phyloP scores from a whole-genome alignment of 2,329 filamentous ascomycete genomes.

The Chaetoscypha palmicola region DNA sequence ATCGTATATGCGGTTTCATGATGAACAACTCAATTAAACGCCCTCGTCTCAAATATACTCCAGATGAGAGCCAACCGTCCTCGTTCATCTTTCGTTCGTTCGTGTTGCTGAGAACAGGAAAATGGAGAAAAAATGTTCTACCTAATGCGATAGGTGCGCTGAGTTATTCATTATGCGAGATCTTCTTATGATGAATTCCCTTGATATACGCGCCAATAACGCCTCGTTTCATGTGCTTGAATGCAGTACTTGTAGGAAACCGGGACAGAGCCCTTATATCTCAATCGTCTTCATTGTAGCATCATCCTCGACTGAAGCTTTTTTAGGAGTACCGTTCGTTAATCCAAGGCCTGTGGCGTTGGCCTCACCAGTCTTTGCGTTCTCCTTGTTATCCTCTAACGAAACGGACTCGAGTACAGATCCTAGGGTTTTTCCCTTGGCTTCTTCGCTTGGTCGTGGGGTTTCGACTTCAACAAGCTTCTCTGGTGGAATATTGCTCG shows the following conservation, averaged over 20 bases:
- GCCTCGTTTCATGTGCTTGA: slow-evolving; percentile 19
- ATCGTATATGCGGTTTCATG: slow-evolving; percentile 13
- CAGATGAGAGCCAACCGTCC: background rate
- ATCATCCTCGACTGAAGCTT: slow-evolving; percentile 30
- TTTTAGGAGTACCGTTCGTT: slow-evolving; percentile 25
- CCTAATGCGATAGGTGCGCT: slow-evolving; percentile 17
- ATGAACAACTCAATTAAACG: slow-evolving; percentile 14
- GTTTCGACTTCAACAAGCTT: slow-evolving; percentile 33
- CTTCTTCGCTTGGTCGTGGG: slow-evolving; percentile 28
- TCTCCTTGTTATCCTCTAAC: slow-evolving; percentile 27
- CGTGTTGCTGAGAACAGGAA: slow-evolving; percentile 2
- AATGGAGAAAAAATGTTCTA: slow-evolving; percentile 12
- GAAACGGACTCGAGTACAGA: slow-evolving; percentile 23
- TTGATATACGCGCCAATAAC: slow-evolving; percentile 23
- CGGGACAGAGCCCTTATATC: slow-evolving; percentile 23
- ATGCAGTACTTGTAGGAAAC: slow-evolving; percentile 11
- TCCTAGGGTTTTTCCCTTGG: slow-evolving; percentile 24
- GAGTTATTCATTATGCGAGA: slow-evolving; percentile 21
- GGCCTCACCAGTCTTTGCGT: slow-evolving; percentile 18
- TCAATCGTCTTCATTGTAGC: slow-evolving; percentile 33
- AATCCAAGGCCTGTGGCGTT: slow-evolving; percentile 14
- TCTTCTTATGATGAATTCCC: slow-evolving; percentile 10
- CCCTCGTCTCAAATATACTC: slow-evolving; percentile 5
- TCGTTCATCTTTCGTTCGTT: slow-evolving; percentile 2
- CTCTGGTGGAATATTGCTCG: slow-evolving; percentile 20